Evolutionary conservation across 2,329 filamentous ascomycete species (phyloP).

Genomic region (Ramularia endophylla): DNA sequence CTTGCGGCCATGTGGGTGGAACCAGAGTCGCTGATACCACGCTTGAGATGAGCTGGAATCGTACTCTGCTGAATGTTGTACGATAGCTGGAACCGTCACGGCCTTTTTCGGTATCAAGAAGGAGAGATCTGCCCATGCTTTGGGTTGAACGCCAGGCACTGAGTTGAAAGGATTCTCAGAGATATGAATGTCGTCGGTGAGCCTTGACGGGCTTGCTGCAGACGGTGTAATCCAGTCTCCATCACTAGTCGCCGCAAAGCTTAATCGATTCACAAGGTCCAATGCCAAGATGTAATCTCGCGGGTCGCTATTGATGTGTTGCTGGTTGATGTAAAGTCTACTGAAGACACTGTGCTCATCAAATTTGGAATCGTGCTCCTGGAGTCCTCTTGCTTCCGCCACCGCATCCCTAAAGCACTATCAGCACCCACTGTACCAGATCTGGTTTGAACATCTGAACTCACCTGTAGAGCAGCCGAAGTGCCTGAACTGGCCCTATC

Average conservation of each 20-base stretch:
- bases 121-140: slow-evolving; percentile 9
- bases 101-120: slow-evolving; percentile 5
- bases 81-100: slow-evolving; percentile 8
- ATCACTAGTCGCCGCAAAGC: slow-evolving; percentile 2
- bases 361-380: background rate
- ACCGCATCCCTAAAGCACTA: slow-evolving; percentile 1
- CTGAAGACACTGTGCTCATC: slow-evolving; percentile 11
- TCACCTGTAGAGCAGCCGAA: slow-evolving; percentile 5
- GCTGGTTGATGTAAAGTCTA: slow-evolving; percentile 3
- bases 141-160: background rate
- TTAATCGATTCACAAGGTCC: slow-evolving; percentile 4
- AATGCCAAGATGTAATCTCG: slow-evolving; percentile 6
- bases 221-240: background rate
- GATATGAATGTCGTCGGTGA: slow-evolving; percentile 9
- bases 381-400: background rate
- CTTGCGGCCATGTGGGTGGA: slow-evolving; percentile 11
- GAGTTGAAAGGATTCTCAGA: slow-evolving; percentile 15
- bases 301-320: background rate
- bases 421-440: too few relatives aligned
- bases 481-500: slow-evolving; percentile 7
- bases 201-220: slow-evolving; percentile 4
- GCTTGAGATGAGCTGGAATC: background rate
- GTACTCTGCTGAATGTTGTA: slow-evolving; percentile 3
- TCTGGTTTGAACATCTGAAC: too few relatives aligned
- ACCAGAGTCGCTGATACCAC: slow-evolving; percentile 12